Conservation (phyloP, 2,329 filamentous ascomycete genomes). For the Talaromyces sp. region DNA sequence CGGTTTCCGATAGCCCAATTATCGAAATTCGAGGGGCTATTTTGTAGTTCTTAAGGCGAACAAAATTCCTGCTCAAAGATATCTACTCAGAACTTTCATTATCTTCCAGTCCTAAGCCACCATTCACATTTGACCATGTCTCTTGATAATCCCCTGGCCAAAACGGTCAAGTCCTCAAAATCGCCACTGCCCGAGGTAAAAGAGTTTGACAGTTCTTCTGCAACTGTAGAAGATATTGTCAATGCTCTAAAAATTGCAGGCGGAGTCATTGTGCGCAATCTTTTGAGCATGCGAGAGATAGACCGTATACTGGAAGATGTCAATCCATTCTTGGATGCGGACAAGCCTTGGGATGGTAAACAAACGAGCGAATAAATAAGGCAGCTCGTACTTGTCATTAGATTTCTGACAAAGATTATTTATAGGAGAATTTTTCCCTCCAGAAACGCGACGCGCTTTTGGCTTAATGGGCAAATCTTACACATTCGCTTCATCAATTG, state of each 20-base stretch:
- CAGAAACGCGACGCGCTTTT: neutral
- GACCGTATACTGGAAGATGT: slow-evolving; percentile 21
- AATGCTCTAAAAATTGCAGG: neutral
- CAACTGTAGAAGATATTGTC: neutral
- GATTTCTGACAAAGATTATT: neutral
- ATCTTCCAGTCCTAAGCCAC: neutral
- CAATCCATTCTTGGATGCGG: neutral
- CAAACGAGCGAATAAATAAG: neutral
- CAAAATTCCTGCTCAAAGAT: neutral
- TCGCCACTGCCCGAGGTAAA: neutral
- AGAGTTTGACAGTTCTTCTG: neutral
- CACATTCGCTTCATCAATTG: neutral
- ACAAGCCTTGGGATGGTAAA: slow-evolving; percentile 1
- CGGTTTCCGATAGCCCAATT: neutral
- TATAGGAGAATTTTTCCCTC: slow-evolving; percentile 1
- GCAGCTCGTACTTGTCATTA: neutral
- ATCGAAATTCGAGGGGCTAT: neutral
- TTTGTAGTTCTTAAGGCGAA: neutral
- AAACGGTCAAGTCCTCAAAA: neutral
- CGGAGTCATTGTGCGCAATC: neutral
- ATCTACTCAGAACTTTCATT: neutral
- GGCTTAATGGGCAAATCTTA: slow-evolving; percentile 1
- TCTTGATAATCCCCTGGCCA: neutral
- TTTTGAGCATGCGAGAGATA: neutral
- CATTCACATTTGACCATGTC: neutral